Evolutionary conservation across 2,329 filamentous ascomycete genomes (phyloP), one percentile per base, ranked within the genome.

Genomic region (Neonectria punicea): DNA sequence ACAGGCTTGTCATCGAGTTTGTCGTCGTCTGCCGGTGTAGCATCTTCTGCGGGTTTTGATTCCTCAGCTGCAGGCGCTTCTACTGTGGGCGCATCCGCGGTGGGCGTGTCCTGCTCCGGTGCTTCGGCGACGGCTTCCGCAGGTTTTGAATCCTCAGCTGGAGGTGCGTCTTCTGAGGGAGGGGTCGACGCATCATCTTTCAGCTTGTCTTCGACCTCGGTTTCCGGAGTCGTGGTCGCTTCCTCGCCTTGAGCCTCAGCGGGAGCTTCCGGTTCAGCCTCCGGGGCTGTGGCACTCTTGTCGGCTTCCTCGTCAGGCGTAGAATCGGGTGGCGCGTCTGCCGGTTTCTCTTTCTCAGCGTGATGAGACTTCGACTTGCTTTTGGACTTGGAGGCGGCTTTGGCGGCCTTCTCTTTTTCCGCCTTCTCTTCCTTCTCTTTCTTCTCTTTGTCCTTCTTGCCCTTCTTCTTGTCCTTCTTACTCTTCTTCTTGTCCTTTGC

Each of bases 401-500:
- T 67, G 14, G 16, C 46, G 39, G 28, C 58, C 49, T 62, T 69
- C 56, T 69, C 60, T 7, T 61, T 63, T 49, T 63, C 22, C 5
- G 25, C 25, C 25, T 25, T 25, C 20, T 65, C 58, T 20, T 58
- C 47, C 14, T 57, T 34, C 46, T 64, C 68, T 47, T 67, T 64
- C 41, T 44, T 55, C 14, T 55, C 20, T 10, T 32, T 44, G 25
- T 57, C 43, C 28, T 51, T 51, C 50, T 71, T 63, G 32, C 66
- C 60, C n/a, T 47, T 56, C 28, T 64, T 56, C 28, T 64, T 62
- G 14, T 64, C 58, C 70, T 71, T 71, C n/a, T 60, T 46, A 10
- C 70, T 72, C n/a, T 60, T 46, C 13, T 55, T 72, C 58, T 73
- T 74, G 16, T 18, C 18, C n/a, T 50, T 58, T 34, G 49, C 14